Evolutionary conservation across 1,284 basidiomycete species (phyloP), one percentile per base, ranked within the genome.

Genomic region (Inonotus obliquus): DNA sequence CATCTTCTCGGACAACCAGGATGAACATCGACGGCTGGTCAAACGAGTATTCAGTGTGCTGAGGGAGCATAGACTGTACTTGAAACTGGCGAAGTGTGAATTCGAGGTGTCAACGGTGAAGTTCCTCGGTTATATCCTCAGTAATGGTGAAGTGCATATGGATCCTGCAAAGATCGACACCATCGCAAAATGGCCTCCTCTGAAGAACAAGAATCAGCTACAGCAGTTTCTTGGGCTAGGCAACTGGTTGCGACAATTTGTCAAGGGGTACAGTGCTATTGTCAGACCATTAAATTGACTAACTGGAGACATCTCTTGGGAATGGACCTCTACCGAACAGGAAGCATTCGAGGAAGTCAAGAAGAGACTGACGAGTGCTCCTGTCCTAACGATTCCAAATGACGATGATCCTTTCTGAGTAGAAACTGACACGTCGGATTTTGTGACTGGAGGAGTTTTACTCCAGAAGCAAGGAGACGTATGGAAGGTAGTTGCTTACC

Each of bases 191-290:
- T 73, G 71, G 72, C 68, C 66, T 4, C n/a, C 32, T 1, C 70
- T 68, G 1, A 41, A 9, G 6, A 60, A 41, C 11, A 54, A 64
- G 35, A 65, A 63, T 25, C 61, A 69, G 29, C 41, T 69, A 5
- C 67, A 67, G 47, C 27, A 48, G 3, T 69, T 69, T 54, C 48
- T 68, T 1, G 64, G 66, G 2, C 67, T 69, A 53, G 57, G 62
- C 11, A 69, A 69, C 57, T 68, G 66, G 55, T 67, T 68, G 37
- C 19, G 62, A 7, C 47, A 57, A 7, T 68, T 69, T 61, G 67
- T 69, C n/a, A 27, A 48, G 19, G 21, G 13, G 2, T 48, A 48
- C 21, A 48, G 47, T 4, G 7, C 4, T 1, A 21, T 48, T 13
- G 47, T 48, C 21, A 21, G 6, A 25, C 47, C 25, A 27, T 25